phyloP scores from a whole-genome alignment of 352 stramenopile species.

The Pelagophyceae sp. region DNA sequence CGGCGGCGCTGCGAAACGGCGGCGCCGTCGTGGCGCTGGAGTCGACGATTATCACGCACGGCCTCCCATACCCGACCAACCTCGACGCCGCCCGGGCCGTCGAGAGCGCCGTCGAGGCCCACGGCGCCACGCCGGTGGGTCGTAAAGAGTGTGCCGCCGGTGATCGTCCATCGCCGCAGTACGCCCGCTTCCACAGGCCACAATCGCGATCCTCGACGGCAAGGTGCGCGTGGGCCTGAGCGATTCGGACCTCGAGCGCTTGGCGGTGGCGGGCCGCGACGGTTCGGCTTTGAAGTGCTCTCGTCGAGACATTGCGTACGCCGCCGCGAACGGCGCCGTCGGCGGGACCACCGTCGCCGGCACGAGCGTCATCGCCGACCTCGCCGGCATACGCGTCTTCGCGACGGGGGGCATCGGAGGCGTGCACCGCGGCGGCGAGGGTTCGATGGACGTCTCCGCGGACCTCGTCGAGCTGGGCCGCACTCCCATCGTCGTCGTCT shows the following conservation, averaged over 20 bases:
- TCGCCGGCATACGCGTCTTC: slow-evolving; percentile 88
- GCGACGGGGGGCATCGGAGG: slow-evolving; percentile 85
- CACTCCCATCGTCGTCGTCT: slow-evolving; percentile 91
- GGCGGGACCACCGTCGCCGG: slow-evolving; percentile 90
- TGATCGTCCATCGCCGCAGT: too few relatives aligned
- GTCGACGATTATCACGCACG: slow-evolving; percentile 98
- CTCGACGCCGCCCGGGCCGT: slow-evolving; percentile 77
- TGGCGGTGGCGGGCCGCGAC: slow-evolving; percentile 47
- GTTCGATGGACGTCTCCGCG: slow-evolving; percentile 86
- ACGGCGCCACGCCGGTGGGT: slow-evolving; percentile 36
- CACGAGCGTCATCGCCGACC: slow-evolving; percentile 88
- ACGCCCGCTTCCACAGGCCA: too few relatives aligned
- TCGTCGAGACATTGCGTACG: slow-evolving; percentile 49
- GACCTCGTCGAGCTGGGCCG: slow-evolving; percentile 85
- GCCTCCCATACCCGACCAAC: slow-evolving; percentile 96
- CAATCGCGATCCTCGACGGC: slow-evolving; percentile 90
- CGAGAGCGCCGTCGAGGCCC: slow-evolving; percentile 70
- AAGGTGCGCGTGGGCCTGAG: slow-evolving; percentile 59
- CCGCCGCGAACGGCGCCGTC: not conserved
- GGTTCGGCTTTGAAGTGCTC: slow-evolving; percentile 63
- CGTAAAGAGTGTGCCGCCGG: slow-evolving; percentile 28
- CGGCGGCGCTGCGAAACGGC: not conserved
- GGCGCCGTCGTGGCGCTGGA: slow-evolving; percentile 79
- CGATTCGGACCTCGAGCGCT: slow-evolving; percentile 55
- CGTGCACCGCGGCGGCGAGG: slow-evolving; percentile 86